A percentile compares a stretch with the other conserved stretches of the same genome.
phyloP scores from a whole-genome alignment of 805 yeast genomes.

The Jamesozyma jinghongensis region DNA sequence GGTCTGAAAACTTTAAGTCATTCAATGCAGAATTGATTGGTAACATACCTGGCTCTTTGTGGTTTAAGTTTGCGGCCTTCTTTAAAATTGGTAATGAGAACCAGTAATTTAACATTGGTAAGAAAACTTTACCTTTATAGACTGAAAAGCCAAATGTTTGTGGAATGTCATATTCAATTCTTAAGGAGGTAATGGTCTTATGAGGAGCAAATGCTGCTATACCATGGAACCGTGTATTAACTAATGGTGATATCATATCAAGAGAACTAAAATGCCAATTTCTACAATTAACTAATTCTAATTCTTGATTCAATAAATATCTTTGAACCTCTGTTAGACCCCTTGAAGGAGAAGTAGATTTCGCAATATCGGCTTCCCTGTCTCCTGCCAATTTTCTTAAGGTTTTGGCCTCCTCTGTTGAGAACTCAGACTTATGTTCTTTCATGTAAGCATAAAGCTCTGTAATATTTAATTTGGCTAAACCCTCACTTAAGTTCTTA shows the following conservation, averaged over 20 bases:
- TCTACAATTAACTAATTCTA: slow-evolving; percentile 43
- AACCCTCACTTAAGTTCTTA: slow-evolving; percentile 6
- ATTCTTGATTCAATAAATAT: slow-evolving; percentile 26
- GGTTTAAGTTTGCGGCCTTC: slow-evolving; percentile 13
- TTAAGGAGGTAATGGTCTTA: slow-evolving; percentile 34
- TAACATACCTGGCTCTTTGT: slow-evolving; percentile 6
- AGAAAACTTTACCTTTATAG: slow-evolving; percentile 37
- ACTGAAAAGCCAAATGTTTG: slow-evolving; percentile 25
- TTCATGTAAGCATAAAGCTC: slow-evolving; percentile 8
- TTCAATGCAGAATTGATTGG: slow-evolving; percentile 10
- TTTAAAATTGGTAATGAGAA: slow-evolving; percentile 22
- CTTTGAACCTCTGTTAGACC: slow-evolving; percentile 27
- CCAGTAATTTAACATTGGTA: slow-evolving; percentile 54
- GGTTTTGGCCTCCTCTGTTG: slow-evolving; percentile 1
- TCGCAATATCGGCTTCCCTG: slow-evolving; percentile 9
- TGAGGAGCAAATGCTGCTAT: slow-evolving; percentile 52
- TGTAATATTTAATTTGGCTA: slow-evolving; percentile 6
- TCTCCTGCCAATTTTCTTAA: slow-evolving; percentile 10
- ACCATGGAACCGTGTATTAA: slow-evolving; percentile 46
- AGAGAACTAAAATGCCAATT: slow-evolving; percentile 48
- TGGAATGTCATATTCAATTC: slow-evolving; percentile 41
- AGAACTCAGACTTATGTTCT: slow-evolving; percentile 9
- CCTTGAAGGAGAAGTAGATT: slow-evolving; percentile 10
- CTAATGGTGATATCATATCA: slow-evolving; percentile 45
- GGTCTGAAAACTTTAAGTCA: slow-evolving; percentile 12